Evolutionary conservation across 2,329 filamentous ascomycete genomes (phyloP).

Genomic region (Penicillium decumbens): DNA sequence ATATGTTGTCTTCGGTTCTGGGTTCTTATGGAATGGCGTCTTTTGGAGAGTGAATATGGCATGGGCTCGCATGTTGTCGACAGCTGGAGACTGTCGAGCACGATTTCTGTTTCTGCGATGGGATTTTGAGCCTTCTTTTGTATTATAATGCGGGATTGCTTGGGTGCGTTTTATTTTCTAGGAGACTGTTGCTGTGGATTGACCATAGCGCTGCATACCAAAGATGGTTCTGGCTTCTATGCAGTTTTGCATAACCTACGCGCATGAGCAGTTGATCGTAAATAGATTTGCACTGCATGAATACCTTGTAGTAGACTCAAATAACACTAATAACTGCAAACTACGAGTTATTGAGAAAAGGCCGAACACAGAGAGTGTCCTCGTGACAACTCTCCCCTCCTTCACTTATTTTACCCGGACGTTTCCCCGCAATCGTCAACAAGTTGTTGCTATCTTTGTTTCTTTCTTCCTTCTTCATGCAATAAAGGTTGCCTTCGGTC

Average conservation of each 20-base stretch:
- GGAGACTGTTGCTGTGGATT: neutral
- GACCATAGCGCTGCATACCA: neutral
- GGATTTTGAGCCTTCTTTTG: neutral
- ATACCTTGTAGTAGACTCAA: too few species aligned
- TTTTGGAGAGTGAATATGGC: neutral
- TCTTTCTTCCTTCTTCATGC: too few species aligned
- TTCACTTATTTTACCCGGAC: conserved; percentile 4
- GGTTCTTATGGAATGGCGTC: conserved; percentile 6
- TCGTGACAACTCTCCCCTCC: conserved; percentile 16
- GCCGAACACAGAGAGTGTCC: conserved; percentile 4
- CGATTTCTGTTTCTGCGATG: neutral
- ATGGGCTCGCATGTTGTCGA: neutral
- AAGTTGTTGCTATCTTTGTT: too few species aligned
- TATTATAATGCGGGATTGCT: conserved; percentile 1
- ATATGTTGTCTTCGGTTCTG: conserved; percentile 3
- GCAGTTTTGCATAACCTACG: neutral
- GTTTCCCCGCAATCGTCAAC: conserved; percentile 10
- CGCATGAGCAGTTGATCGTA: too few species aligned
- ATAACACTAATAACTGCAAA: too few species aligned
- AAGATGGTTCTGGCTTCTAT: neutral
- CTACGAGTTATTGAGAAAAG: neutral
- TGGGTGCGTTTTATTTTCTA: neutral
- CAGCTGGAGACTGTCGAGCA: neutral
- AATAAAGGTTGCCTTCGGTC: neutral
- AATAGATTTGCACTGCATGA: too few species aligned